Percentiles rank a stretch among this genome's conserved stretches.
These are phyloP conservation scores for Clitopilus passeckerianus DNA, from an alignment of 768 basidiomycete genomes.

Conservation along the genomic window DNA sequence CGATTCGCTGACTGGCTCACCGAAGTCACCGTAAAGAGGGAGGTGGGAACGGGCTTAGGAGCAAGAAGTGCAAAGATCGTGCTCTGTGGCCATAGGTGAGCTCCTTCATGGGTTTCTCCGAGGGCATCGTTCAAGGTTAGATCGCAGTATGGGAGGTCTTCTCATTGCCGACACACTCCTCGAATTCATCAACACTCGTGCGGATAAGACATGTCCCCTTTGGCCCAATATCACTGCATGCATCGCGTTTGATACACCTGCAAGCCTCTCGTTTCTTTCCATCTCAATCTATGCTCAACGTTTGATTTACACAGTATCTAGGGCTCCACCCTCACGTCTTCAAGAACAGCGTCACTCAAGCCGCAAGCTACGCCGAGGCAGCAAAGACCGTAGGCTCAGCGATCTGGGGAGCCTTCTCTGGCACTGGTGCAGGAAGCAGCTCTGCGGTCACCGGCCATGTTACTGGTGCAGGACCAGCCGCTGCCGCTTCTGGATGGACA, in stretches of 20 bases:
- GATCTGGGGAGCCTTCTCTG: constrained; percentile 51
- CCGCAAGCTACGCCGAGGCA: constrained; percentile 59
- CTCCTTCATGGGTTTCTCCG: background rate
- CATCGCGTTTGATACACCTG: constrained; percentile 89
- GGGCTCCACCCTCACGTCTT: constrained; percentile 84
- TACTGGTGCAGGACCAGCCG: constrained; percentile 16
- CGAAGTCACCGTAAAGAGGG: constrained; percentile 79
- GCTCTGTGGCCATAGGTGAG: constrained; percentile 84
- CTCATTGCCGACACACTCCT: constrained; percentile 80
- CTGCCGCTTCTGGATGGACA: constrained; percentile 44
- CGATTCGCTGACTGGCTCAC: constrained; percentile 92
- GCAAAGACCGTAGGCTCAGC: constrained; percentile 63
- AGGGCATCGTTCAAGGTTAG: background rate
- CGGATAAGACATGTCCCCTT: constrained; percentile 59
- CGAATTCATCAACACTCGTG: constrained; percentile 64
- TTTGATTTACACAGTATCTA: constrained; percentile 46
- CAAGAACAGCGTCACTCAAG: constrained; percentile 78
- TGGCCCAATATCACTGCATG: constrained; percentile 90
- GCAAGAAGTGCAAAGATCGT: constrained; percentile 80
- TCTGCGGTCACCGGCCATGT: constrained; percentile 20
- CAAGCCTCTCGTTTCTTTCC: constrained; percentile 27
- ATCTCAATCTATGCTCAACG: background rate
- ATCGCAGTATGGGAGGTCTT: constrained; percentile 83
- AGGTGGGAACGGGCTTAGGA: constrained; percentile 70
- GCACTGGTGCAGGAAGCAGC: constrained; percentile 42